A percentile compares a stretch with the other conserved stretches of the same genome.
Evolutionary conservation across 2,329 filamentous ascomycete species (phyloP).

Genomic region (Ambrosiella beaveri): DNA sequence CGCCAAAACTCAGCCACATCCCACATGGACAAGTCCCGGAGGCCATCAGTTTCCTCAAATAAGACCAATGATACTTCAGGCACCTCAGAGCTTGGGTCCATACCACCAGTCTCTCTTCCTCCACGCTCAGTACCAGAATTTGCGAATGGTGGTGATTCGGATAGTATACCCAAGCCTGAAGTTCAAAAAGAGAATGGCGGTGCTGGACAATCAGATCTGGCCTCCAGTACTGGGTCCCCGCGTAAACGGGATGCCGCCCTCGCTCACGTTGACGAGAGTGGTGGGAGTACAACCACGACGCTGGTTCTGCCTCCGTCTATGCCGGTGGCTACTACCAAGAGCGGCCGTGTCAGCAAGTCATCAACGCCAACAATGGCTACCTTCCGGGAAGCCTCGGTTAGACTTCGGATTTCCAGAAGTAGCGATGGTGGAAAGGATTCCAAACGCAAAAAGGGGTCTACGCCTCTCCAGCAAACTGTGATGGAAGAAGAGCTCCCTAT

Average conservation of each 20-base stretch:
- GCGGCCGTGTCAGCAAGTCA: slow-evolving; percentile 47
- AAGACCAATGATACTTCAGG: slow-evolving; percentile 37
- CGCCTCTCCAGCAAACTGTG: slow-evolving; percentile 3
- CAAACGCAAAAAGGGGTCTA: slow-evolving; percentile 13
- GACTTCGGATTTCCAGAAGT: slow-evolving; percentile 37
- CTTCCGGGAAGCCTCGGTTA: slow-evolving; percentile 34
- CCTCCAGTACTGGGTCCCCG: slow-evolving; percentile 5
- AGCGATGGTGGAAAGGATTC: slow-evolving; percentile 16
- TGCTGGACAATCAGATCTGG: slow-evolving; percentile 23
- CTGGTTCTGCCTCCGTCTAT: slow-evolving; percentile 29
- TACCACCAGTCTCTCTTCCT: slow-evolving; percentile 17
- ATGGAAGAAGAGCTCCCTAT: slow-evolving; percentile 15
- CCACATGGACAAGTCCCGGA: slow-evolving; percentile 37
- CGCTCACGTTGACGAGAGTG: slow-evolving; percentile 3
- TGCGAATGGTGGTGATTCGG: slow-evolving; percentile 15
- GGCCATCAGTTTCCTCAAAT: slow-evolving; percentile 42
- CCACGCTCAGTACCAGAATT: slow-evolving; percentile 15
- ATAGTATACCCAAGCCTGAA: slow-evolving; percentile 19
- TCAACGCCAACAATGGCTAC: slow-evolving; percentile 44
- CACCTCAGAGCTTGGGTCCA: slow-evolving; percentile 22
- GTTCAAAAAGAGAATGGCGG: slow-evolving; percentile 29
- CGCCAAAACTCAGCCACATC: slow-evolving; percentile 58
- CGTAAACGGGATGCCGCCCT: slow-evolving; percentile 10
- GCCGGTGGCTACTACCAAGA: slow-evolving; percentile 42
- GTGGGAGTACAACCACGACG: slow-evolving; percentile 16